These are phyloP conservation scores for Hypoxylon trugodes DNA, from an alignment of 495 filamentous ascomycete species.

Conservation along the genomic window DNA sequence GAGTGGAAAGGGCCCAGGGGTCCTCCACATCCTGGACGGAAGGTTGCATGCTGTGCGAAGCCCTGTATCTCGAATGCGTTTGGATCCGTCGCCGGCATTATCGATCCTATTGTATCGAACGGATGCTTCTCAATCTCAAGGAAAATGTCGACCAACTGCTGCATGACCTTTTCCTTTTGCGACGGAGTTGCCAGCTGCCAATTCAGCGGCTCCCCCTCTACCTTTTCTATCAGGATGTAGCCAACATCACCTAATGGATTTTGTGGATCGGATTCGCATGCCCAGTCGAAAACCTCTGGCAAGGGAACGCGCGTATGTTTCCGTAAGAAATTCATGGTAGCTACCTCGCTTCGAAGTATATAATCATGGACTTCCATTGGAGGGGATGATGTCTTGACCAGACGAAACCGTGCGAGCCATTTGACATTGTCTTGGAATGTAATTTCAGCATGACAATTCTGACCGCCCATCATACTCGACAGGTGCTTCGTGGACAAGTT, in stretches of 20 bases:
- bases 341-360: slow-evolving; percentile 48
- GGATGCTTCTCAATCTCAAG: slow-evolving; percentile 49
- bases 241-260: slow-evolving; percentile 45
- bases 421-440: slow-evolving; percentile 8
- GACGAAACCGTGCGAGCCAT: slow-evolving; percentile 45
- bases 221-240: slow-evolving; percentile 53
- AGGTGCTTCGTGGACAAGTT: no score
- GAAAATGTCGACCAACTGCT: slow-evolving; percentile 53
- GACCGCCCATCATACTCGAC: no score
- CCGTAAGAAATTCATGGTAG: slow-evolving; percentile 48
- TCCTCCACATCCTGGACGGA: slow-evolving; percentile 3
- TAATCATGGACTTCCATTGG: slow-evolving; percentile 25
- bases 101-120: slow-evolving; percentile 43
- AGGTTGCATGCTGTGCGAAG: slow-evolving; percentile 26
- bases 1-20: slow-evolving; percentile 41
- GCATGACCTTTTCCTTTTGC: slow-evolving; percentile 47
- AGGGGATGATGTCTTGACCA: slow-evolving; percentile 12
- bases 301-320: slow-evolving; percentile 47
- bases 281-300: slow-evolving; percentile 32
- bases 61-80: slow-evolving; percentile 18
- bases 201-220: slow-evolving; percentile 45
- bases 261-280: slow-evolving; percentile 35
- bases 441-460: background rate
- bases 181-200: slow-evolving; percentile 38
- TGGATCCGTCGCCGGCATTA: background rate